Percentiles rank a stretch among this genome's conserved stretches.
Evolutionary conservation across 306 rosid species (phyloP).

Genomic region (Cicer pinnatifidum): DNA sequence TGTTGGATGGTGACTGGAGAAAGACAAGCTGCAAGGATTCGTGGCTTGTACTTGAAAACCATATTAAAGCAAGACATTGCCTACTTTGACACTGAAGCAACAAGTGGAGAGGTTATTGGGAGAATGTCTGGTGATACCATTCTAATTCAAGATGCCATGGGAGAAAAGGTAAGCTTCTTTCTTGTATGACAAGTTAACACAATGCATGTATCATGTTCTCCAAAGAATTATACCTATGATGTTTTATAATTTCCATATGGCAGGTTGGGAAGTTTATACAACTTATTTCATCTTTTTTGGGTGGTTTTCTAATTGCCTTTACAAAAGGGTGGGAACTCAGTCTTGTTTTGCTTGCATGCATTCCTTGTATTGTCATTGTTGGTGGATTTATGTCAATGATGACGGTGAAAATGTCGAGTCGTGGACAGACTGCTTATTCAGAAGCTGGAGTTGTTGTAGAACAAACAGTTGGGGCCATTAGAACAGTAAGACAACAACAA

Average conservation of each 20-base stretch:
- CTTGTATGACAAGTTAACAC: not conserved
- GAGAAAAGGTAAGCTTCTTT: constrained; percentile 64
- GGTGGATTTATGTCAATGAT: constrained; percentile 56
- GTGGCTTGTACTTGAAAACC: constrained; percentile 74
- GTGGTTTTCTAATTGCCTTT: constrained; percentile 72
- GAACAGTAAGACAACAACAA: constrained; percentile 61
- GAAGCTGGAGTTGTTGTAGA: constrained; percentile 85
- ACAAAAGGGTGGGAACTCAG: constrained; percentile 73
- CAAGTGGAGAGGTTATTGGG: constrained; percentile 79
- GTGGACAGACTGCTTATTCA: constrained; percentile 80
- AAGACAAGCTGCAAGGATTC: constrained; percentile 77
- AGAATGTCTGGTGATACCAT: constrained; percentile 92
- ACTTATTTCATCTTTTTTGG: constrained; percentile 62
- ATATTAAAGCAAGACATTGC: constrained; percentile 79
- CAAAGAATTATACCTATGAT: not conserved
- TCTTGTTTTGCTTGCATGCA: constrained; percentile 60
- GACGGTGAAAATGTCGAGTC: constrained; percentile 67
- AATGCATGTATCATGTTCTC: not conserved
- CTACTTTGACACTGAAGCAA: constrained; percentile 80
- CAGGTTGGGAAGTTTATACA: constrained; percentile 93
- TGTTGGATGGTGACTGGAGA: constrained; percentile 93
- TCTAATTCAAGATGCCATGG: constrained; percentile 92
- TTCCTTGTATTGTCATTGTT: constrained; percentile 62
- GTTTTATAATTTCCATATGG: not conserved
- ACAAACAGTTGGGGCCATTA: constrained; percentile 78